These are phyloP conservation scores for Bassia scoparia DNA, from an alignment of 148 eudicot genomes.

Conservation along the genomic window DNA sequence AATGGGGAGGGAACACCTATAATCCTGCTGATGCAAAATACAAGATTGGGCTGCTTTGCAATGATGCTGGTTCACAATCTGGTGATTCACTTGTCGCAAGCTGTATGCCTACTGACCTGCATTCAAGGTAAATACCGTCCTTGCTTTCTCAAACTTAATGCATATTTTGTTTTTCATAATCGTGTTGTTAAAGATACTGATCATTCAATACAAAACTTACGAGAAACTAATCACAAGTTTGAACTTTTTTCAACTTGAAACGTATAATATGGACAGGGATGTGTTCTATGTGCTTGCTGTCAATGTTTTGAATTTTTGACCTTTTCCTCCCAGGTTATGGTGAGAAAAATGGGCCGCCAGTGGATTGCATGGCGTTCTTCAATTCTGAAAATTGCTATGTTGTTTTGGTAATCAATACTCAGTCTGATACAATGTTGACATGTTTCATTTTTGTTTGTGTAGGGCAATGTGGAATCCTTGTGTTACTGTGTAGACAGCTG, in stretches of 20 bases:
- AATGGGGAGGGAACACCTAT: constrained; percentile 73
- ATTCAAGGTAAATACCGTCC: constrained; percentile 46
- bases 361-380: constrained; percentile 38
- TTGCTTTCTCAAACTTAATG: constrained; percentile 3
- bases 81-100: constrained; percentile 50
- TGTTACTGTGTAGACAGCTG: constrained; percentile 82
- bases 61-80: constrained; percentile 58
- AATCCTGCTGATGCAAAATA: constrained; percentile 57
- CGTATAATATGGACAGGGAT: neutral
- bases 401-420: constrained; percentile 12
- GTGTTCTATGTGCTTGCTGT: neutral
- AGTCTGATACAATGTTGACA: constrained; percentile 10
- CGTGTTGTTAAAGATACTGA: neutral
- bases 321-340: constrained; percentile 32
- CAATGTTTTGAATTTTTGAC: neutral
- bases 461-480: constrained; percentile 50
- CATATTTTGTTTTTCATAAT: no score
- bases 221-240: neutral
- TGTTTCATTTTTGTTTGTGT: constrained; percentile 13
- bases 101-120: constrained; percentile 90
- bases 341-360: constrained; percentile 69
- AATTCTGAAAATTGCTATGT: constrained; percentile 41
- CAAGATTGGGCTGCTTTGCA: constrained; percentile 57
- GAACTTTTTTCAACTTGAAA: neutral
- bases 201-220: neutral